Evolutionary conservation across 306 rosid species (phyloP).

Genomic region (Corylus americana): DNA sequence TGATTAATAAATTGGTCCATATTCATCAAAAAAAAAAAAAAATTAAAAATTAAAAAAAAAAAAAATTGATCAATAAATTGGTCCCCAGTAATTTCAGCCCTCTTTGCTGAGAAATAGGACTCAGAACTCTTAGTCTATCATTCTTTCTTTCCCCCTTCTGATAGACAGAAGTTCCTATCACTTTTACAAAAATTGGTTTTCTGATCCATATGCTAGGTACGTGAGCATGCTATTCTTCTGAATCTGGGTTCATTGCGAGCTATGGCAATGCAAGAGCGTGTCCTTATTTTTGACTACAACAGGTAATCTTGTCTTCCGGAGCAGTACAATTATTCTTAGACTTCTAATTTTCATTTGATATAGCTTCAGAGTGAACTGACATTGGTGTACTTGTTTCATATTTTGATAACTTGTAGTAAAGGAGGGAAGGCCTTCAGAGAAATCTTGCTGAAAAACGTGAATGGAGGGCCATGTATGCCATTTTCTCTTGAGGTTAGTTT

Average conservation of each 20-base stretch:
- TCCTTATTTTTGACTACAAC: conserved; percentile 80
- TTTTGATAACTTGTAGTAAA: conserved; percentile 53
- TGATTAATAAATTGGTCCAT: neutral
- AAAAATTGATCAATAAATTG: neutral
- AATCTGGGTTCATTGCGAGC: conserved; percentile 94
- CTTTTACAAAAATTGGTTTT: conserved; percentile 14
- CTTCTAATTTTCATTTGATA: conserved; percentile 7
- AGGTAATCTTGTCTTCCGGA: conserved; percentile 51
- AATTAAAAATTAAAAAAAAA: no score
- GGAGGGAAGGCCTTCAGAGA: conserved; percentile 95
- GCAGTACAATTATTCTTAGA: conserved; percentile 9
- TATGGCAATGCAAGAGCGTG: conserved; percentile 89
- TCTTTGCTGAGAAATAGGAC: neutral
- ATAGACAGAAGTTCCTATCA: neutral
- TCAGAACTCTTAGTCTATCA: neutral
- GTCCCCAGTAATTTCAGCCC: neutral
- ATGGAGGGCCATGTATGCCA: conserved; percentile 92
- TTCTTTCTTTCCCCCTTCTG: neutral
- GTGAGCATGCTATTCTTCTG: conserved; percentile 88
- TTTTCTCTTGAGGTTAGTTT: conserved; percentile 89
- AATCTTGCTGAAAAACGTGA: conserved; percentile 62
- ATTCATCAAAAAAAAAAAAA: neutral
- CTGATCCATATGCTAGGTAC: conserved; percentile 61
- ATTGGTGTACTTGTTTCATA: conserved; percentile 22
- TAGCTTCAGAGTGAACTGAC: conserved; percentile 24